A percentile compares a stretch with the other conserved stretches of the same genome.
Conservation (phyloP, 2,329 filamentous ascomycete species). For the Epichloe sp. region DNA sequence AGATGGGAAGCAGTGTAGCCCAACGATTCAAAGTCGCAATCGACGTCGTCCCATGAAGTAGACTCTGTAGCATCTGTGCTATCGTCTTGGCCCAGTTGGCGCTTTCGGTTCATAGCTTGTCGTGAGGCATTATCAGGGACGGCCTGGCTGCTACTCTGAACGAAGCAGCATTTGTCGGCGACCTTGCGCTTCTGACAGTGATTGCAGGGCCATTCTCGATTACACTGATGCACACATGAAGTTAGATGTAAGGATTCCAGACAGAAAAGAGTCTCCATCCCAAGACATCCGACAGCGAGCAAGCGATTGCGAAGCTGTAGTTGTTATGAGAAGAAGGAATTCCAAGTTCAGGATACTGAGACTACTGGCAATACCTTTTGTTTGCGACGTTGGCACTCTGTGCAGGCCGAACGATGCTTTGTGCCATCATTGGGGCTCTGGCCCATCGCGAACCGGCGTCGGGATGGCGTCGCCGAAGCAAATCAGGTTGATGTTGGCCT, state of each 20-base stretch:
- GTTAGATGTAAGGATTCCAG: background rate
- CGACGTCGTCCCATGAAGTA: slow-evolving; percentile 14
- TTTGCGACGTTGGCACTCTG: slow-evolving; percentile 28
- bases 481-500: background rate
- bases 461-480: background rate
- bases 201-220: slow-evolving; percentile 26
- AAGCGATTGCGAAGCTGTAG: background rate
- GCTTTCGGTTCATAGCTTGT: slow-evolving; percentile 12
- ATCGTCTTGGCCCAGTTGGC: slow-evolving; percentile 10
- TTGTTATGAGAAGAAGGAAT: background rate
- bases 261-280: background rate
- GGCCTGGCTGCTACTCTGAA: slow-evolving; percentile 8
- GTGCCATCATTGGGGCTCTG: slow-evolving; percentile 6
- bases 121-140: slow-evolving; percentile 11
- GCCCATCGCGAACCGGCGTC: slow-evolving; percentile 6
- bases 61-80: slow-evolving; percentile 8
- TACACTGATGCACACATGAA: slow-evolving; percentile 16
- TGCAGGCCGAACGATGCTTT: slow-evolving; percentile 24
- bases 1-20: slow-evolving; percentile 23
- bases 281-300: background rate
- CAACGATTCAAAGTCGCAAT: slow-evolving; percentile 20
- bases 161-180: slow-evolving; percentile 23
- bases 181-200: slow-evolving; percentile 28
- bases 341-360: background rate
- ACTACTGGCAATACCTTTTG: slow-evolving; percentile 19